These are phyloP conservation scores for Oryza brachyantha DNA, from an alignment of 176 grass and related monocot genomes.

Conservation along the genomic window DNA sequence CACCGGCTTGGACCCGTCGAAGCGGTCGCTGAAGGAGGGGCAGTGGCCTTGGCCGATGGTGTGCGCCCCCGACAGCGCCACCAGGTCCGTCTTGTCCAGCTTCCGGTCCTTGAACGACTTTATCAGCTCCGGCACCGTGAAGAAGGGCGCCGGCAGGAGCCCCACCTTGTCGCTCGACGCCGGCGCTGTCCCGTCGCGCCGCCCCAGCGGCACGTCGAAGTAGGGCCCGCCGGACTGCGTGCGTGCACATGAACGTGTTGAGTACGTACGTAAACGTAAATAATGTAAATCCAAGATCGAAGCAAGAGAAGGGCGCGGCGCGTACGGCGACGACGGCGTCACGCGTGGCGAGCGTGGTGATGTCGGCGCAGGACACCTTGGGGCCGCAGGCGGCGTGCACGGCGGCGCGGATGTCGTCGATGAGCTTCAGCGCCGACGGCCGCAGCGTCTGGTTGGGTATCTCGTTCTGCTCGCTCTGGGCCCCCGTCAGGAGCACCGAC, in stretches of 20 bases:
- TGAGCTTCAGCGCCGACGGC: constrained; percentile 20
- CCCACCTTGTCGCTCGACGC: neutral
- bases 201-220: constrained; percentile 41
- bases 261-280: no score
- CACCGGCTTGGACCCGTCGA: neutral
- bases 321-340: constrained; percentile 39
- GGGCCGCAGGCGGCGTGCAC: constrained; percentile 25
- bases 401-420: constrained; percentile 42
- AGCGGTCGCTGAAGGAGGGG: constrained; percentile 22
- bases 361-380: constrained; percentile 54
- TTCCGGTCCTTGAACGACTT: neutral
- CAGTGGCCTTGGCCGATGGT: constrained; percentile 53
- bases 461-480: constrained; percentile 21
- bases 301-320: no score
- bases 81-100: constrained; percentile 40
- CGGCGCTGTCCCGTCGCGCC: constrained; percentile 22
- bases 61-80: constrained; percentile 64
- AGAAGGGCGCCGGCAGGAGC: constrained; percentile 24
- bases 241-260: neutral
- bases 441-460: constrained; percentile 32
- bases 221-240: constrained; percentile 23
- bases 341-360: constrained; percentile 40
- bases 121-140: neutral
- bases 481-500: constrained; percentile 35
- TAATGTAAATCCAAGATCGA: no score